Conservation (phyloP, 1,284 basidiomycete genomes). For the Pholiota adiposa region DNA sequence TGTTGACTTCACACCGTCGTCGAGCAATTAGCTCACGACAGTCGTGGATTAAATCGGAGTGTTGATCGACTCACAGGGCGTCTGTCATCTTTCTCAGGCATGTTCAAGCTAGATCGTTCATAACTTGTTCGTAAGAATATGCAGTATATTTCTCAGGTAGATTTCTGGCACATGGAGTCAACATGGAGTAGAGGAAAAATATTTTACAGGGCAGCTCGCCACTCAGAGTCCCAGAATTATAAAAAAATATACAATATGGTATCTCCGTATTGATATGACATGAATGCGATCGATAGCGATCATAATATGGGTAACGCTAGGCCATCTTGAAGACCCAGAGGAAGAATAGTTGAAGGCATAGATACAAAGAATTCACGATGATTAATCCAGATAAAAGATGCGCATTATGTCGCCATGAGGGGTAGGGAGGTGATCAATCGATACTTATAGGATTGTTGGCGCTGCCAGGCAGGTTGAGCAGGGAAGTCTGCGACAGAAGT, state of each 20-base stretch:
- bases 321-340: background rate
- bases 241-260: background rate
- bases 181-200: too few relatives aligned
- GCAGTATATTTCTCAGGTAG: too few relatives aligned
- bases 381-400: background rate
- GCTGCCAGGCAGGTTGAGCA: background rate
- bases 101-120: too few relatives aligned
- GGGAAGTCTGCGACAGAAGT: background rate
- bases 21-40: background rate
- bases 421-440: background rate
- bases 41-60: constrained; percentile 1
- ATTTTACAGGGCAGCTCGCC: too few relatives aligned
- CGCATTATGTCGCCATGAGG: background rate
- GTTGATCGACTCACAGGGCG: background rate
- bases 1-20: background rate
- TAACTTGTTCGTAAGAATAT: too few relatives aligned
- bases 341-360: too few relatives aligned
- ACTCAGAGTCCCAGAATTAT: background rate
- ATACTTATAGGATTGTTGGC: constrained; percentile 8
- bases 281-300: background rate
- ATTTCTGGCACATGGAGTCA: too few relatives aligned
- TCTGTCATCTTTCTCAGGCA: background rate
- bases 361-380: background rate
- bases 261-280: background rate
- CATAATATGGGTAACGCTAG: background rate